Percentiles rank a stretch among this genome's conserved stretches.
These are phyloP conservation scores for Lecanosticta acicola DNA, from an alignment of 2,329 filamentous ascomycete genomes.

Conservation along the genomic window DNA sequence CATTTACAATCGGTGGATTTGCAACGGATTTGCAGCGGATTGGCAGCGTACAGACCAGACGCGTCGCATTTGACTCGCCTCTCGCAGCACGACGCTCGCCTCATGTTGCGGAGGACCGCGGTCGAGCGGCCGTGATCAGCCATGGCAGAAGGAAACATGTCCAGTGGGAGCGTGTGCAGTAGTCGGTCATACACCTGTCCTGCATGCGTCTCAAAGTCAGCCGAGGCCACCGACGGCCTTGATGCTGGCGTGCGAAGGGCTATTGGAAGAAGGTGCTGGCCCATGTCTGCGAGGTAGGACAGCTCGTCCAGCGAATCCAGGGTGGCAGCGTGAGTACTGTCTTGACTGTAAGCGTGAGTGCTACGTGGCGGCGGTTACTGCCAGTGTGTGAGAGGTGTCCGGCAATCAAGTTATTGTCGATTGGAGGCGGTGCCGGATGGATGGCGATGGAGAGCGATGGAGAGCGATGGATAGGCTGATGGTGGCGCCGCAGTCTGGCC, in stretches of 20 bases:
- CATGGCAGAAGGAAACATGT: conserved; percentile 12
- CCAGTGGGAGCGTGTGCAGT: conserved; percentile 11
- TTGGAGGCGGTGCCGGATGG: too few relatives aligned
- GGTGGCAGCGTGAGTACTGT: conserved; percentile 10
- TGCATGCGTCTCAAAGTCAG: background rate
- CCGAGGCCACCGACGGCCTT: conserved; percentile 1
- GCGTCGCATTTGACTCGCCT: conserved; percentile 18
- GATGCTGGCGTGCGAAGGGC: conserved; percentile 8
- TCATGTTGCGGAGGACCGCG: conserved; percentile 4
- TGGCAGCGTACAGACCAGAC: too few relatives aligned
- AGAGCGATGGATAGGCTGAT: conserved; percentile 3
- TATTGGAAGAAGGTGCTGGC: conserved; percentile 9
- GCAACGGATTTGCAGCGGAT: too few relatives aligned
- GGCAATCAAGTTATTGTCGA: too few relatives aligned
- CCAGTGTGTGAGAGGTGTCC: conserved; percentile 2
- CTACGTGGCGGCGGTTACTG: background rate
- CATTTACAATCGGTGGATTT: too few relatives aligned
- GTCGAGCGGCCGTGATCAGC: conserved; percentile 8
- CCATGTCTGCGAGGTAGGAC: conserved; percentile 9
- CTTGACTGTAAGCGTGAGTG: conserved; percentile 2
- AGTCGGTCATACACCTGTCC: background rate
- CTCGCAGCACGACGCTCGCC: conserved; percentile 2
- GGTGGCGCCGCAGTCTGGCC: conserved; percentile 11
- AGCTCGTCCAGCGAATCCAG: conserved; percentile 9
- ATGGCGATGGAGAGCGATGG: background rate